phyloP scores from a whole-genome alignment of 1,284 basidiomycete genomes.

The Heliocybe sulcata region DNA sequence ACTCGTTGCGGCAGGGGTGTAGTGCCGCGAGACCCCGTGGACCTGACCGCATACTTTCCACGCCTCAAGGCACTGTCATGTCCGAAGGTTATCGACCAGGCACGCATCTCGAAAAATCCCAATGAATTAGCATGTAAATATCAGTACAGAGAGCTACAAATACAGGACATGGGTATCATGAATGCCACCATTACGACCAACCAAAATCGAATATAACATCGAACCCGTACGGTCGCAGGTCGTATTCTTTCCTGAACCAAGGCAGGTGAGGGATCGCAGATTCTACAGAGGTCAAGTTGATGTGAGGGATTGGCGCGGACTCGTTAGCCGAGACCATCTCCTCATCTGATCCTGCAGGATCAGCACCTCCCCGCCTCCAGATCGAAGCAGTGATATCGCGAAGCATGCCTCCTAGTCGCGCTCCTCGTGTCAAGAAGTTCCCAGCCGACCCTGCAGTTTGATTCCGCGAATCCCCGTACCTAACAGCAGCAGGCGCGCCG shows the following conservation, averaged over 20 bases:
- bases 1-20: constrained; percentile 2
- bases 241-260: constrained; percentile 48
- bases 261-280: constrained; percentile 13
- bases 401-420: not conserved
- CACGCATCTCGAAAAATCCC: not conserved
- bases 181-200: constrained; percentile 32
- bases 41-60: constrained; percentile 1
- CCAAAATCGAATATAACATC: constrained; percentile 65
- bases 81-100: too few species aligned
- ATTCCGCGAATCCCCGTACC: not conserved
- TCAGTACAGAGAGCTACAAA: not conserved
- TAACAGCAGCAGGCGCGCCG: not conserved
- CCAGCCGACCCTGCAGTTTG: not conserved
- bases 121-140: not conserved
- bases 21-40: not conserved
- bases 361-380: not conserved
- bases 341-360: not conserved
- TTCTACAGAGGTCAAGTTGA: not conserved
- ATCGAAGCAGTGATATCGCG: not conserved
- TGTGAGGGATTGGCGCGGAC: not conserved
- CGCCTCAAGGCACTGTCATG: not conserved
- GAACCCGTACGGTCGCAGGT: constrained; percentile 64
- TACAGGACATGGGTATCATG: not conserved
- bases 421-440: not conserved
- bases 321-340: not conserved